Evolutionary conservation across 495 filamentous ascomycete genomes (phyloP), one percentile per base, ranked within the genome.

Genomic region (Aspergillus kassunensis): DNA sequence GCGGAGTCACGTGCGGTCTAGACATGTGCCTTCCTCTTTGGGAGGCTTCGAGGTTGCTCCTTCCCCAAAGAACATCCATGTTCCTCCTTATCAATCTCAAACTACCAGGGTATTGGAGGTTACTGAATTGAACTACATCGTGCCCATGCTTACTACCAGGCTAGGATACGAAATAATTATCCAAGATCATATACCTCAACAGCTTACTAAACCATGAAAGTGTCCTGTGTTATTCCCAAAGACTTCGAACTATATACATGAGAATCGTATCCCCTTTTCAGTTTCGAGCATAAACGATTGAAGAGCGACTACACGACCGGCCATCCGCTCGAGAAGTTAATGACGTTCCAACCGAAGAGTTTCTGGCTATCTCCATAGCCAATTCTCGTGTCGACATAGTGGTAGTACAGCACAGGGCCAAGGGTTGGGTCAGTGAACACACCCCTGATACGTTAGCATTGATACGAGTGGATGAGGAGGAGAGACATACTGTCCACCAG

Each of bases 311-410:
- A 74, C 1, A 78, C 67, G 12, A 80, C 75, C 0, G 86, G 87
- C 87, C 87, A 91, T 7, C 85, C 83, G 21, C 67, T 78, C 0
- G 80, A 79, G 56, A 80, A 90, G 39, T 77, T 66, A 51, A 91
- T 76, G 8, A 60, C 62, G 47, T 89, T 90, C 78, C 80, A 85
- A 4, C 87, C 85, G 56, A 90, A 87, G 43, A 70, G 67, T 59
- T 85, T 83, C 55, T 88, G 71, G 1, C 71, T 73, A 63, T 89
- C 84, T 0, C 70, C 79, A 55, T 80, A 84, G 0, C 86, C 85
- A 54, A 89, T 71, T 3, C 55, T 78, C 0, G 80, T 87, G 58
- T 90, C 76, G 19, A 82, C 65, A 33, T 89, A 89, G 57, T 89
- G 84, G 56, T 90, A 89, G 61, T 89, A 89, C 13, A 89, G 72